Evolutionary conservation across 208 protist genomes (phyloP), one percentile per base, ranked within the genome.

Genomic region (Wallacemonas sp.): DNA sequence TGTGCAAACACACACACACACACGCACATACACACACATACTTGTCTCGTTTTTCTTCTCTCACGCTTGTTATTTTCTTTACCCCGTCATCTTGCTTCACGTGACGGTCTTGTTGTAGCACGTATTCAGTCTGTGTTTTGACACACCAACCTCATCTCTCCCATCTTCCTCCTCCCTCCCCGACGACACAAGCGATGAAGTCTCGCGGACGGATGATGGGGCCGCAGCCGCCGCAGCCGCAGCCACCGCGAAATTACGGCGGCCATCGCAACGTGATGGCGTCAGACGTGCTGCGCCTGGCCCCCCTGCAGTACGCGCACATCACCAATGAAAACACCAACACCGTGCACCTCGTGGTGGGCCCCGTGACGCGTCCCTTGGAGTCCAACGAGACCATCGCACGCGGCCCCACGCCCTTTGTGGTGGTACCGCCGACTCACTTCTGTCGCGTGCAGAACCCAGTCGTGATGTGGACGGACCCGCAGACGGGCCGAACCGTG

Each of bases 361-460:
- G 89, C n/a, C 89, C 86, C 1, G 39, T 77, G 29, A 89, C 49
- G 3, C 64, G 68, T 7, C 65, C 70, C 2, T 42, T 95, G 18
- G 67, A 69, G 2, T 76, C 82, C 3, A 75, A 92, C 48, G 86
- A 96, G 59, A 67, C 50, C 11, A 36, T 91, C 3, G 46, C 66
- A 2, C 49, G 70, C 41, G 65, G 66, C 0, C 63, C 79, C 16
- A 86, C 81, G 12, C 59, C 69, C 12, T 94, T 92, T 70, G 63
- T 84, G 25, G 70, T 89, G 18, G 59, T 96, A 2, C 66, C 80
- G 41, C 73, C 49, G 23, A 71, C 72, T 1, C 65, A 83, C 59
- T 96, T 88, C 70, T 82, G 77, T 46, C 41, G 55, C 25, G 55
- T 96, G 29, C 54, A 46, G 16, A 96, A 93, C 61, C 91, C 91